These are phyloP conservation scores for Polychytrium aggregatum DNA, from an alignment of 192 early-diverging fungal genomes.

Conservation along the genomic window DNA sequence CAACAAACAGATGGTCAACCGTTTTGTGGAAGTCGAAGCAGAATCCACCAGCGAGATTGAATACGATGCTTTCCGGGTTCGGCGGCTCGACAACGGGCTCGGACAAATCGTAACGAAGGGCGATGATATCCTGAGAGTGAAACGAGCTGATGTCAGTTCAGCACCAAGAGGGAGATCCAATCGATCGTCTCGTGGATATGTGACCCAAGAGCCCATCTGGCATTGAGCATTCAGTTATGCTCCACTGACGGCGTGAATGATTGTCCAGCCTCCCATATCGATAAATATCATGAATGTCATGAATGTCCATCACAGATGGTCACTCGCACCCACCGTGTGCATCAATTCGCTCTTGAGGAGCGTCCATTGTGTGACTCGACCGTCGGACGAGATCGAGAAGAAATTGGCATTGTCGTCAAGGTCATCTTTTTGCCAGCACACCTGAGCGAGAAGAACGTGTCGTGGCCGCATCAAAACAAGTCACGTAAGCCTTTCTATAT, in stretches of 20 bases:
- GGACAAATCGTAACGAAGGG: constrained; percentile 18
- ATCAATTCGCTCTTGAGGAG: constrained; percentile 46
- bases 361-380: constrained; percentile 48
- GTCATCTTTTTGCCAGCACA: constrained; percentile 57
- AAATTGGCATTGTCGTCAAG: constrained; percentile 52
- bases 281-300: neutral
- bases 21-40: constrained; percentile 54
- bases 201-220: no score
- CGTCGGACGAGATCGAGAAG: constrained; percentile 49
- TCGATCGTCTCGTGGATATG: no score
- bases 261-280: no score
- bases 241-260: no score
- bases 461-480: no score
- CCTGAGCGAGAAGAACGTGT: constrained; percentile 1
- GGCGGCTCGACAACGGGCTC: no score
- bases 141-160: no score
- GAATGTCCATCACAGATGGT: no score
- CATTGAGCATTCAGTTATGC: no score
- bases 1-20: constrained; percentile 46
- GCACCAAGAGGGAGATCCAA: no score
- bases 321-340: constrained; percentile 24
- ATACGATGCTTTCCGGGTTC: no score
- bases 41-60: constrained; percentile 40
- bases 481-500: no score
- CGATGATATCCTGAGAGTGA: constrained; percentile 28